Evolutionary conservation across 2,329 filamentous ascomycete genomes (phyloP), one percentile per base, ranked within the genome.

Genomic region (Graphilbum ipis-grandicollis): DNA sequence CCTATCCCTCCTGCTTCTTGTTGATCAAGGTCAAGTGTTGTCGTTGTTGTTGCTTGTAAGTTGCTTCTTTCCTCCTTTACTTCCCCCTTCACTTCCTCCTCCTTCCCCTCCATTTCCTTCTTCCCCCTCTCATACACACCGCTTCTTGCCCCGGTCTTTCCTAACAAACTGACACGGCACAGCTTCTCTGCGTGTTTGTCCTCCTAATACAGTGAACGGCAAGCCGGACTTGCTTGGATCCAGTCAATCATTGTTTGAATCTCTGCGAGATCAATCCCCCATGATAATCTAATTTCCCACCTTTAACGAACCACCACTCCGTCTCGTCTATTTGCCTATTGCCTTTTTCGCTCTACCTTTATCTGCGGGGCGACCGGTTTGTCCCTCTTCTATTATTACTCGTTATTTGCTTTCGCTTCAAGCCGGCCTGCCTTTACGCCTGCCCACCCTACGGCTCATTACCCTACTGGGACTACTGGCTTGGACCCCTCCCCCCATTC

Each of bases 141-240:
- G 8, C 12, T 25, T 25, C 23, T 12, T 12, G 12, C 23, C 23
- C 23, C 23, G 23, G 8, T 25, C 23, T 12, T 8, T 25, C 18
- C 33, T 19, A 34, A 29, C 34, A 31, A 34, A 4, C 32, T 17
- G 9, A n/a, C n/a, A 15, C 32, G 6, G 4, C 13, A 4, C 33
- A 19, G 31, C 34, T 31, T 33, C 31, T 19, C 29, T 32, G 15
- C 28, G 7, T 30, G 28, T 35, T 22, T 28, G 15, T 19, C 18
- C 26, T 23, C 23, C 23, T 48, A 43, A 45, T 58, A 47, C 54
- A 53, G 56, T 59, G 52, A 59, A 61, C 56, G 54, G 64, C 66
- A 71, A 72, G 67, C 68, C 52, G 68, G 68, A 58, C 68, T 73
- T 71, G 67, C 65, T 66, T 56, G 51, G 53, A 64, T 58, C 59